Conservation (phyloP, 2,329 filamentous ascomycete genomes). For the Thielaviopsis musarum region DNA sequence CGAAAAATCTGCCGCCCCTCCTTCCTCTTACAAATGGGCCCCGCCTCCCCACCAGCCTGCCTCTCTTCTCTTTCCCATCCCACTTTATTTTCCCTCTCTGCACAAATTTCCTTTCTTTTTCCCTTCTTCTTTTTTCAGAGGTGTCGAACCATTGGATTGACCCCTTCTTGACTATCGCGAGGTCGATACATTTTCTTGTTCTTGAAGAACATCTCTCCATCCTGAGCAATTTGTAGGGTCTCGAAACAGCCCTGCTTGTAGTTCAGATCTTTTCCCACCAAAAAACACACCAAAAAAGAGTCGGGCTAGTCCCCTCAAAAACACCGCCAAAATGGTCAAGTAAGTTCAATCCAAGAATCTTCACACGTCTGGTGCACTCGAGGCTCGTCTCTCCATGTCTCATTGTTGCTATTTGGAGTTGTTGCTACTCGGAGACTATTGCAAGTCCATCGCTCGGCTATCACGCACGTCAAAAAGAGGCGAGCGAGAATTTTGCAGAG, state of each 20-base stretch:
- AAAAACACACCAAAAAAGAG: slow-evolving; percentile 7
- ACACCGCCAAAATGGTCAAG: slow-evolving; percentile 99
- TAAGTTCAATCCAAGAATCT: slow-evolving; percentile 39
- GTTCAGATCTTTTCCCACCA: slow-evolving; percentile 18
- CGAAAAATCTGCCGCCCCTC: slow-evolving; percentile 12
- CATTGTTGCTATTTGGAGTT: too few species aligned
- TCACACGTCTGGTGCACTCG: background rate
- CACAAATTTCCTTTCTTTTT: slow-evolving; percentile 7
- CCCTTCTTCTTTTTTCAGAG: slow-evolving; percentile 9
- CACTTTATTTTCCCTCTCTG: slow-evolving; percentile 9
- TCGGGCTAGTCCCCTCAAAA: slow-evolving; percentile 22
- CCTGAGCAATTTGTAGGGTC: slow-evolving; percentile 14
- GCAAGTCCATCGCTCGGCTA: too few species aligned
- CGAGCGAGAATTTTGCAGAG: too few species aligned
- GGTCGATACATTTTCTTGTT: slow-evolving; percentile 6
- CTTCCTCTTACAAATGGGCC: slow-evolving; percentile 10
- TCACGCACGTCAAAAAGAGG: too few species aligned
- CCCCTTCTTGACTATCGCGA: slow-evolving; percentile 9
- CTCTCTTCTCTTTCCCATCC: background rate
- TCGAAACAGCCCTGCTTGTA: slow-evolving; percentile 28
- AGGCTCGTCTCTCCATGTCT: too few species aligned
- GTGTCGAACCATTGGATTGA: slow-evolving; percentile 12
- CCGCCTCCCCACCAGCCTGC: slow-evolving; percentile 6
- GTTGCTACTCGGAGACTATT: too few species aligned
- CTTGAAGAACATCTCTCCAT: slow-evolving; percentile 5